Conservation (phyloP, 768 basidiomycete genomes). For the Mycena belliarum region DNA sequence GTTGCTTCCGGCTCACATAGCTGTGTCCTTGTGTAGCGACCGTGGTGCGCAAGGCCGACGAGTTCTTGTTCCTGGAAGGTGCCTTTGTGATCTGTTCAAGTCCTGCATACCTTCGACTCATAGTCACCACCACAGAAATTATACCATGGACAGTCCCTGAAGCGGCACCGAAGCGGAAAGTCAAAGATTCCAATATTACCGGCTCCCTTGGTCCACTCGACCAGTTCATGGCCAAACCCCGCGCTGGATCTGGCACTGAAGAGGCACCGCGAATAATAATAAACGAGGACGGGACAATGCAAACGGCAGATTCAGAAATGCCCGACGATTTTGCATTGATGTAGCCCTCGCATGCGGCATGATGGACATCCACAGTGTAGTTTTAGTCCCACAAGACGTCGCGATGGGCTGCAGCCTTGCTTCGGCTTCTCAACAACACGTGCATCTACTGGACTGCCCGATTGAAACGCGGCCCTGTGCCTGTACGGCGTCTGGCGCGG, state of each 20-base stretch:
- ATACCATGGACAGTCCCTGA: slow-evolving; percentile 53
- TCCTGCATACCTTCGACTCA: not conserved
- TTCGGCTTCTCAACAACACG: no score
- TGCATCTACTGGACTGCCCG: no score
- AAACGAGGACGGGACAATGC: slow-evolving; percentile 67
- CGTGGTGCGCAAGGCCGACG: slow-evolving; percentile 66
- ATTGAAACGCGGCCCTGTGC: no score
- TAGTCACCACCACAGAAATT: slow-evolving; percentile 44
- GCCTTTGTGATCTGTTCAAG: slow-evolving; percentile 3
- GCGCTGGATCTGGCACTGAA: slow-evolving; percentile 25
- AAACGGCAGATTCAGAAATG: slow-evolving; percentile 34
- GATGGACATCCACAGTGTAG: no score
- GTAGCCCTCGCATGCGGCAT: no score
- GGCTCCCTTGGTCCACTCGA: slow-evolving; percentile 58
- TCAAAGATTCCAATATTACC: slow-evolving; percentile 34
- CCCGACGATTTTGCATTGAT: slow-evolving; percentile 25
- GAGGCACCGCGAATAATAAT: slow-evolving; percentile 39
- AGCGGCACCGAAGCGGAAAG: slow-evolving; percentile 44
- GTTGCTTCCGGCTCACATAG: not conserved
- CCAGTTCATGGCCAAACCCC: slow-evolving; percentile 42
- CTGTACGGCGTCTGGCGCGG: no score
- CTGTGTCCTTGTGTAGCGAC: slow-evolving; percentile 47
- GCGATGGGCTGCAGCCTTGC: not conserved
- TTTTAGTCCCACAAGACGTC: not conserved
- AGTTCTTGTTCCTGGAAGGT: slow-evolving; percentile 83